Percentiles rank a stretch among this genome's conserved stretches.
Evolutionary conservation across 2,329 filamentous ascomycete species (phyloP).

Genomic region (Fusarium oxysporum): DNA sequence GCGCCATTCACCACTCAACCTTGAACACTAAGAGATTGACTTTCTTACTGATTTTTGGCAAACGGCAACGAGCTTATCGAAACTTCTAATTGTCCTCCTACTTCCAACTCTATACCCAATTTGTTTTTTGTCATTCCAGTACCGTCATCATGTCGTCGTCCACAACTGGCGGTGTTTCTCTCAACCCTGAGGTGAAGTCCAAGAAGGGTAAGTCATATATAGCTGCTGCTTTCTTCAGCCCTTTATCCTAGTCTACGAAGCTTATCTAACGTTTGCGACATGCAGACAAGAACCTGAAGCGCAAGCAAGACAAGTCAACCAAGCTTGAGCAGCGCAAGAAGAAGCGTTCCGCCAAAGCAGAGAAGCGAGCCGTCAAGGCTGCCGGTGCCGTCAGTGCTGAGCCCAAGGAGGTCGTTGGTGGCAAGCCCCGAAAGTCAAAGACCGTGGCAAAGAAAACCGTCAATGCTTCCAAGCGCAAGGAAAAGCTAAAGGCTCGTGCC

Average conservation of each 20-base stretch:
- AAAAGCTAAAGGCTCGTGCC: slow-evolving; percentile 53
- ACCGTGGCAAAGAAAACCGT: slow-evolving; percentile 37
- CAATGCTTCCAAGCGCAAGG: slow-evolving; percentile 54
- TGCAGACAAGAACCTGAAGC: slow-evolving; percentile 30
- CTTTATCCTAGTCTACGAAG: neutral
- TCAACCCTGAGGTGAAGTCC: slow-evolving; percentile 35
- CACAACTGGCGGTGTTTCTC: slow-evolving; percentile 14
- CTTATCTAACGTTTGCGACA: slow-evolving; percentile 5
- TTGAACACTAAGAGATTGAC: slow-evolving; percentile 2
- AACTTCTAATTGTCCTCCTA: too few species aligned
- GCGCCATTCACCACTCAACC: slow-evolving; percentile 14
- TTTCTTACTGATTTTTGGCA: neutral
- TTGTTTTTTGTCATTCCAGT: neutral
- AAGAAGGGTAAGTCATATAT: slow-evolving; percentile 29
- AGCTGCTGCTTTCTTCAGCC: rapidly evolving
- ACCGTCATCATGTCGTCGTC: slow-evolving; percentile 31
- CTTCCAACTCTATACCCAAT: neutral
- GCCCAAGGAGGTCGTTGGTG: slow-evolving; percentile 48
- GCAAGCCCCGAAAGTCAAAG: slow-evolving; percentile 46
- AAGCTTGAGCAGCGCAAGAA: slow-evolving; percentile 48
- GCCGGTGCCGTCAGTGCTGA: slow-evolving; percentile 42
- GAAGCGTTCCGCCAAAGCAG: slow-evolving; percentile 52
- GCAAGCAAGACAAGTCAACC: slow-evolving; percentile 24
- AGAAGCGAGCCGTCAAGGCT: slow-evolving; percentile 54
- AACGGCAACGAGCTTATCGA: rapidly evolving